These are phyloP conservation scores for Orychophragmus violaceus DNA, from an alignment of 345 rosid species.

Conservation along the genomic window DNA sequence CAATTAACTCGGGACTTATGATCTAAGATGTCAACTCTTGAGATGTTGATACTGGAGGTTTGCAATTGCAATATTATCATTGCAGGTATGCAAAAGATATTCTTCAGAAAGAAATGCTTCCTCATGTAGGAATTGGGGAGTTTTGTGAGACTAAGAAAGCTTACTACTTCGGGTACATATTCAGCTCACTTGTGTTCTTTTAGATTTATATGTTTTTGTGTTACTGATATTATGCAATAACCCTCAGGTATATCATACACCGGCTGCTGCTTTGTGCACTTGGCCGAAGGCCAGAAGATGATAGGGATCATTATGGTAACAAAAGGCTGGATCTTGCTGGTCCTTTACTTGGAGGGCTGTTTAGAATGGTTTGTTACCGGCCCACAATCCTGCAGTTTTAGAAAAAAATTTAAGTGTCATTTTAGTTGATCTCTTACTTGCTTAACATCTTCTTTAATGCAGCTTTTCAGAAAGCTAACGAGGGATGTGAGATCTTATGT, in stretches of 20 bases:
- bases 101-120: constrained; percentile 99
- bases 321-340: constrained; percentile 99
- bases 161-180: constrained; percentile 84
- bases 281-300: constrained; percentile 94
- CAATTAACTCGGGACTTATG: constrained; percentile 16
- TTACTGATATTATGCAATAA: constrained; percentile 9
- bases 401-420: not conserved
- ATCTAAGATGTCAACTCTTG: constrained; percentile 16
- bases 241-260: constrained; percentile 72
- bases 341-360: constrained; percentile 94
- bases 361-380: constrained; percentile 67
- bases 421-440: not conserved
- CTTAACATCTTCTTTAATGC: constrained; percentile 27
- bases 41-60: constrained; percentile 19
- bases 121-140: constrained; percentile 92
- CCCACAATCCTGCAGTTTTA: not conserved
- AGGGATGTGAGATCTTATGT: constrained; percentile 92
- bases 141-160: constrained; percentile 97
- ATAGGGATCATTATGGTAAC: constrained; percentile 98
- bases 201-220: not conserved
- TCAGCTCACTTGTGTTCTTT: constrained; percentile 6
- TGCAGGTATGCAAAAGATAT: constrained; percentile 92
- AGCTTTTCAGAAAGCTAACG: constrained; percentile 93
- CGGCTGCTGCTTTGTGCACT: constrained; percentile 92
- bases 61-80: constrained; percentile 26